A percentile compares a stretch with the other conserved stretches of the same genome.
Conservation (phyloP, 164 flowering plant species). For the Vitis riparia region DNA sequence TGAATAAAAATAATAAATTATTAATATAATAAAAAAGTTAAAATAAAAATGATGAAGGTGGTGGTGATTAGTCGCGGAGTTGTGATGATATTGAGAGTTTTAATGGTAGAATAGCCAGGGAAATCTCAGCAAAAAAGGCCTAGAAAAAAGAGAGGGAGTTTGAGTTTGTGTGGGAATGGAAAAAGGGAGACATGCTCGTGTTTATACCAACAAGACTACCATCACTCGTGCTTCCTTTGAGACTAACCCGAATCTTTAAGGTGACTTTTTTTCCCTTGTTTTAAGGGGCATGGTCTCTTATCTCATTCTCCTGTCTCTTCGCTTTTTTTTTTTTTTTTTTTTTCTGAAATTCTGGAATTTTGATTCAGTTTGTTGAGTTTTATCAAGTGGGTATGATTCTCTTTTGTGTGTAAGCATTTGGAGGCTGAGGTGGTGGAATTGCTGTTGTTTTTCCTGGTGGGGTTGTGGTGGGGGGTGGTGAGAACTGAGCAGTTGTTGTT, state of each 20-base stretch:
- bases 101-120: background rate
- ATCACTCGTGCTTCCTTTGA: conserved; percentile 5
- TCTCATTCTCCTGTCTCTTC: conserved; percentile 3
- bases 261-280: background rate
- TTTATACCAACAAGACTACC: conserved; percentile 11
- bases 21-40: no score
- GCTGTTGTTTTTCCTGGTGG: background rate
- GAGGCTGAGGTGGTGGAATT: background rate
- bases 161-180: conserved; percentile 1
- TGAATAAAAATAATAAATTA: no score
- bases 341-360: no score
- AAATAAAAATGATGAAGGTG: no score
- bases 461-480: background rate
- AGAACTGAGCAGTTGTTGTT: background rate
- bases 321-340: background rate
- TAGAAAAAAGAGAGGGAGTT: conserved; percentile 3
- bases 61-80: no score
- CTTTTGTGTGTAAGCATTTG: conserved; percentile 1
- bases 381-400: background rate
- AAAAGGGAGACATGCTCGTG: conserved; percentile 18
- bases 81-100: background rate
- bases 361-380: background rate
- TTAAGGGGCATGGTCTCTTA: no score
- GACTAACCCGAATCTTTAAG: conserved; percentile 17
- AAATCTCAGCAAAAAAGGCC: background rate